Evolutionary conservation across 371 early-diverging fungal species (phyloP).

Genomic region (Nematocida parisii): DNA sequence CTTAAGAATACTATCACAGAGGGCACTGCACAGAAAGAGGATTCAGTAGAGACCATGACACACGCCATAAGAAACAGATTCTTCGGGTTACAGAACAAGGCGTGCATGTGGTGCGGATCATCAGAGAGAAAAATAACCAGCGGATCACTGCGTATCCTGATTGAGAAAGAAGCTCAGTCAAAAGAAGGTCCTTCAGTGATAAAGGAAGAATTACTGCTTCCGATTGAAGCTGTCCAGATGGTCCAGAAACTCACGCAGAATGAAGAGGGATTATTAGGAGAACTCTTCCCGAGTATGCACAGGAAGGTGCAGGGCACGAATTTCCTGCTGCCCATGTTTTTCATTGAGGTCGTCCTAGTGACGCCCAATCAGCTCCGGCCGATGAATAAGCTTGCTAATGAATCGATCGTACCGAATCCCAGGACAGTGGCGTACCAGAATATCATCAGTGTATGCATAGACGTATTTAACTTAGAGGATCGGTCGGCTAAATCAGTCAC

Average conservation of each 20-base stretch:
- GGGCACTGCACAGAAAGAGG: not conserved
- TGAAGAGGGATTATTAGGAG: constrained; percentile 1
- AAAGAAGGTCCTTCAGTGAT: constrained; percentile 1
- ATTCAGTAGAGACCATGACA: not conserved
- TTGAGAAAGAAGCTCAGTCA: not conserved
- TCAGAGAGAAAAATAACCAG: not conserved
- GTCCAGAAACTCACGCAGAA: constrained; percentile 33
- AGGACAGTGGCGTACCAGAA: constrained; percentile 18
- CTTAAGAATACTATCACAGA: constrained; percentile 10
- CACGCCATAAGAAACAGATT: constrained; percentile 42
- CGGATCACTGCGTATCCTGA: not conserved
- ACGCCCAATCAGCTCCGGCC: constrained; percentile 21
- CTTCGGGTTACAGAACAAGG: constrained; percentile 12
- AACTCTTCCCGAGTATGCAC: constrained; percentile 12
- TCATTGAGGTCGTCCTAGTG: constrained; percentile 40
- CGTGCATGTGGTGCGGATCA: constrained; percentile 61
- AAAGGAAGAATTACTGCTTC: constrained; percentile 31
- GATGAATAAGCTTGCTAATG: not conserved
- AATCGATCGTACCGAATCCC: not conserved
- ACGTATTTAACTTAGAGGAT: constrained; percentile 10
- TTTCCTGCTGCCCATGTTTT: constrained; percentile 46
- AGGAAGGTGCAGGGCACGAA: not conserved
- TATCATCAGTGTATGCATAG: not conserved
- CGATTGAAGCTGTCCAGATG: constrained; percentile 34
- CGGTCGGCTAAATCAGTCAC: constrained; percentile 1